Evolutionary conservation across 768 basidiomycete species (phyloP), one percentile per base, ranked within the genome.

Genomic region (Collybiopsis luxurians): DNA sequence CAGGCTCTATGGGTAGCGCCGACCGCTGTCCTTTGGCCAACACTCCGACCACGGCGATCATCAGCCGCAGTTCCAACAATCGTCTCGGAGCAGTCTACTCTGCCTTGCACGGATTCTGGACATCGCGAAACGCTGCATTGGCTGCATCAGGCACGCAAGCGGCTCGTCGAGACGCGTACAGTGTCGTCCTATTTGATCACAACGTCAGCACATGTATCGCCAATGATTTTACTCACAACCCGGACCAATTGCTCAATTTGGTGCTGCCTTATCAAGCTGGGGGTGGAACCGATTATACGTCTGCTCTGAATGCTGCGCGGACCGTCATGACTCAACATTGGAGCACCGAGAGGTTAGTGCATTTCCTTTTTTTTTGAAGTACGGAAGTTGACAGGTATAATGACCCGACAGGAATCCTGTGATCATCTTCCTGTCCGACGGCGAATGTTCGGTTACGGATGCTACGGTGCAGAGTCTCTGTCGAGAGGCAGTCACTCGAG

Each of bases 11-110:
- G 84, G 0, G 24, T 2, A 1, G 0, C 0, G n/a, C 0, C 1
- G 84, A 84, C 60, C 69, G 71, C 36, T 65, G 45, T 1, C 85
- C 85, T 0, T 71, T 84, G 3, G 61, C 64, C 0, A 70, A 74
- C 44, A 76, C 79, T 1, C 80, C 82, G 0, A 69, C 56, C 2
- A 71, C 75, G 3, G 57, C 65, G n/a, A 63, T 62, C 34, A 82
- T 84, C 40, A 54, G 61, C 4, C 64, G 63, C 12, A 60, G 53
- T 0, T 68, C 71, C 39, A 65, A 82, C 56, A 79, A 86, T 59
- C 69, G 84, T 28, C 73, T 84, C 17, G 84, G 84, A 0, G 83
- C 85, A 0, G 85, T 85, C 0, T 80, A 79, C 39, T 80, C 83
- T 0, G 78, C 84, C 0, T 60, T 86, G 9, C 64, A 82, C 53